Evolutionary conservation across 2,329 filamentous ascomycete genomes (phyloP), one percentile per base, ranked within the genome.

Genomic region (Fusarium chaquense): DNA sequence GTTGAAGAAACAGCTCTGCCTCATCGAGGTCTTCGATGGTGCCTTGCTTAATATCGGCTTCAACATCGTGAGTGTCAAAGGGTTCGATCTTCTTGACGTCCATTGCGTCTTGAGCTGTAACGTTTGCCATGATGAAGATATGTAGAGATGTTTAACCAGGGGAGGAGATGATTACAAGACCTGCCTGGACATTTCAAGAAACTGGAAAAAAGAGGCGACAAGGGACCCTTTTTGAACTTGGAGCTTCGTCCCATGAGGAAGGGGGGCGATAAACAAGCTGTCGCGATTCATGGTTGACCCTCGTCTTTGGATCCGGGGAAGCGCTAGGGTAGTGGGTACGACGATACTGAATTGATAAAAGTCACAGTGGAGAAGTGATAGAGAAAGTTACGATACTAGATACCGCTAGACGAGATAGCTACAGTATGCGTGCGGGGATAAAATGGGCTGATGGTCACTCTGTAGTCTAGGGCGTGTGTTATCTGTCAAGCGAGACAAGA

Each of bases 1-100:
- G 58, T n/a, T 74, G 65, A 18, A 75, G 73, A 15, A 75, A 75
- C 12, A 75, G 16, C 13, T 75, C 73, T 41, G 73, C 73, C 33
- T 75, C 73, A n/a, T 75, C 73, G 9, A 75, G 73, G n/a, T 75
- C 68, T 22, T 70, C 58, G 22, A 75, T 44, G 12, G 36, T 68
- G 53, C 73, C 73, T 32, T 40, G 44, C 26, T 75, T 75, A 44
- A 75, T 58, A 38, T 75, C 73, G n/a, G 73, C 73, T 30, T 75
- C 73, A 13, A 66, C 45, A 20, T 74, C 72, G 24, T 75, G 65
- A 26, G 54, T 58, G 5, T 67, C 73, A 32, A 69, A 40, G 24
- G 71, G 57, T 15, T 54, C 54, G 8, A 44, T 45, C 47, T 75
- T 75, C 65, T 75, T 75, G 11, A 75, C 67, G 11, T 69, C 47